phyloP scores from a whole-genome alignment of 345 rosid genomes.

The Ceriops zippeliana region DNA sequence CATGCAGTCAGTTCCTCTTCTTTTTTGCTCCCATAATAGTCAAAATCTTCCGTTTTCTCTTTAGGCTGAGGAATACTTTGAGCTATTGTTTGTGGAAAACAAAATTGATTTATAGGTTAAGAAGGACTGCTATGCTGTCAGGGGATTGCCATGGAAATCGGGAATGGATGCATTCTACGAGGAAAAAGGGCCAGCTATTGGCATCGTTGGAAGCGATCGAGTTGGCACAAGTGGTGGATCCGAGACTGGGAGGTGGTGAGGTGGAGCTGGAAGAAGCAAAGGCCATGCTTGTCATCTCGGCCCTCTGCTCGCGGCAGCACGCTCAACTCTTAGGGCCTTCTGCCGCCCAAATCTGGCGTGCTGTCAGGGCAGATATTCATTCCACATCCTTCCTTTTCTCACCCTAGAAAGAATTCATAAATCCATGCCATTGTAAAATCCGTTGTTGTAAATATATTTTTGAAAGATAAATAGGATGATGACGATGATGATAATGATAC shows the following conservation, averaged over 20 bases:
- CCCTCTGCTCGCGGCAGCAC: conserved; percentile 45
- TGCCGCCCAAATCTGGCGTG: conserved; percentile 42
- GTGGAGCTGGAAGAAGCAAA: conserved; percentile 53
- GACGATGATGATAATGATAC: no score
- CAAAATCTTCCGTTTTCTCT: no score
- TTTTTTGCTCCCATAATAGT: no score
- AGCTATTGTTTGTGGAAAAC: no score
- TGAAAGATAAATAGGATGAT: no score
- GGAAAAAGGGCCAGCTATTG: conserved; percentile 53
- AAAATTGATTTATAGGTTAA: no score
- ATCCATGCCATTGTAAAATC: background rate
- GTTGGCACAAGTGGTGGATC: conserved; percentile 56
- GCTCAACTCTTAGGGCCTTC: conserved; percentile 65
- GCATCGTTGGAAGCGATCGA: conserved; percentile 30
- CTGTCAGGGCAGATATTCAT: conserved; percentile 35
- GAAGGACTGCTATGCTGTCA: no score
- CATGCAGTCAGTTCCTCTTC: no score
- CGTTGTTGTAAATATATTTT: no score
- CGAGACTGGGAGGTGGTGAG: conserved; percentile 32
- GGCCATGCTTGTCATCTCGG: conserved; percentile 47
- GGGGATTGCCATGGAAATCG: background rate
- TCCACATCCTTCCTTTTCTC: conserved; percentile 29
- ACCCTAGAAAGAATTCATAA: conserved; percentile 7
- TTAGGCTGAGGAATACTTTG: no score
- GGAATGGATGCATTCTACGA: conserved; percentile 70